Conservation (phyloP, 106 monocot species). For the Phalaenopsis aphrodite region DNA sequence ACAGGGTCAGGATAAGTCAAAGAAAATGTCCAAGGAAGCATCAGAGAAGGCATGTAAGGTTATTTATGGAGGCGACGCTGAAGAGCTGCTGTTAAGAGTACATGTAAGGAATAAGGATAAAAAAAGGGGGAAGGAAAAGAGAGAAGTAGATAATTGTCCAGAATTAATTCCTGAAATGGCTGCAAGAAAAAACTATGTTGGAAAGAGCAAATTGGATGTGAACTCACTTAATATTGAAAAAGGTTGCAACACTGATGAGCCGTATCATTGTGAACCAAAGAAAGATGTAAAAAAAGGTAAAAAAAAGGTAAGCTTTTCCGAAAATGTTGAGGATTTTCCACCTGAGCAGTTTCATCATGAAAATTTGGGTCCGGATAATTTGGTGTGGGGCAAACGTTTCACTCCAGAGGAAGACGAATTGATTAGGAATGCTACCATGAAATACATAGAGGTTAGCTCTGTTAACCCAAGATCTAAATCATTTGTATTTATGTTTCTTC, state of each 20-base stretch:
- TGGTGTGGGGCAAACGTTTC: conserved; percentile 34
- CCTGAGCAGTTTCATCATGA: background rate
- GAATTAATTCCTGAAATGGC: background rate
- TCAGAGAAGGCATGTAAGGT: background rate
- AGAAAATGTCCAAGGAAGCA: conserved; percentile 1
- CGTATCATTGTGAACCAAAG: background rate
- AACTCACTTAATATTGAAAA: conserved; percentile 2
- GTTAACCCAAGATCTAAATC: background rate
- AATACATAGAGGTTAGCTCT: conserved; percentile 34
- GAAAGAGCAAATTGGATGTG: conserved; percentile 1
- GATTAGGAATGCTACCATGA: conserved; percentile 23
- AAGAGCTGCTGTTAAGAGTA: background rate
- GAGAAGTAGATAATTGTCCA: background rate
- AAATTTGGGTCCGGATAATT: conserved; percentile 1
- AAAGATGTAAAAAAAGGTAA: conserved; percentile 4
- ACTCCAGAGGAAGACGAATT: conserved; percentile 41
- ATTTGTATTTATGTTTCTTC: background rate
- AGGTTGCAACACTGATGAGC: background rate
- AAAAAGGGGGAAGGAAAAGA: conserved; percentile 9
- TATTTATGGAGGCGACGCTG: background rate
- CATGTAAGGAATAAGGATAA: conserved; percentile 9
- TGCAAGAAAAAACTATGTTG: background rate
- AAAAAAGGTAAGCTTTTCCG: conserved; percentile 27
- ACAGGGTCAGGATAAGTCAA: background rate
- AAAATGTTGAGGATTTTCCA: conserved; percentile 26